A percentile compares a stretch with the other conserved stretches of the same genome.
These are phyloP conservation scores for Cucurbitaria berberidis DNA, from an alignment of 2,329 filamentous ascomycete genomes.

Conservation along the genomic window DNA sequence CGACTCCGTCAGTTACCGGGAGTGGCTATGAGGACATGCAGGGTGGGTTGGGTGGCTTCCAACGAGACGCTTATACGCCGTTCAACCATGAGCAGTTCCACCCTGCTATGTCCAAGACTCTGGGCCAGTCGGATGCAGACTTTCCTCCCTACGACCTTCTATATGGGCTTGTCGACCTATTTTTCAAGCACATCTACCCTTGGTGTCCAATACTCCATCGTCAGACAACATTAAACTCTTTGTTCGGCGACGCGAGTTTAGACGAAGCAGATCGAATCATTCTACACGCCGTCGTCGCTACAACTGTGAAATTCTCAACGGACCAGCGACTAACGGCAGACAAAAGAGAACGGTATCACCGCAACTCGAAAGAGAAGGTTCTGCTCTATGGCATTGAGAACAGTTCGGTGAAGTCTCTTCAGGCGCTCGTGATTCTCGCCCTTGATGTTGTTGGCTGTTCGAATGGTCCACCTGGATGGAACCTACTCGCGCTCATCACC, in stretches of 20 bases:
- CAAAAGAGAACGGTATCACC: slow-evolving; percentile 75
- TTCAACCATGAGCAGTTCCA: slow-evolving; percentile 41
- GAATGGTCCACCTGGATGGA: slow-evolving; percentile 92
- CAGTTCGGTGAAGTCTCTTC: slow-evolving; percentile 84
- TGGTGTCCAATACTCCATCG: slow-evolving; percentile 90
- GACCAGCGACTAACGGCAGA: slow-evolving; percentile 77
- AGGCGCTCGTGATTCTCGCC: slow-evolving; percentile 85
- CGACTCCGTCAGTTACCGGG: slow-evolving; percentile 26
- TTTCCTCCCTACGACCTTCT: slow-evolving; percentile 66
- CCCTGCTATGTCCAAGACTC: slow-evolving; percentile 32
- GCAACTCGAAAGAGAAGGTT: slow-evolving; percentile 83
- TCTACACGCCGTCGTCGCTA: slow-evolving; percentile 87
- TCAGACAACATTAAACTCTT: slow-evolving; percentile 77
- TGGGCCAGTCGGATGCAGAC: slow-evolving; percentile 49
- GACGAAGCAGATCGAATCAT: slow-evolving; percentile 84
- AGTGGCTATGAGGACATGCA: slow-evolving; percentile 45
- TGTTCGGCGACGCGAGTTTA: slow-evolving; percentile 74
- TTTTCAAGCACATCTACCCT: slow-evolving; percentile 69
- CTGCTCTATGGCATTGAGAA: slow-evolving; percentile 87
- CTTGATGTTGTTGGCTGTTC: slow-evolving; percentile 84
- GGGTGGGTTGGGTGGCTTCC: slow-evolving; percentile 25
- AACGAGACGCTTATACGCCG: slow-evolving; percentile 37
- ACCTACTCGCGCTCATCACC: slow-evolving; percentile 86
- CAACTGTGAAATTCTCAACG: slow-evolving; percentile 81
- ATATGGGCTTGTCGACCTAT: slow-evolving; percentile 65